Evolutionary conservation across 2,329 filamentous ascomycete genomes (phyloP).

Genomic region (Dactylellina leptospora): DNA sequence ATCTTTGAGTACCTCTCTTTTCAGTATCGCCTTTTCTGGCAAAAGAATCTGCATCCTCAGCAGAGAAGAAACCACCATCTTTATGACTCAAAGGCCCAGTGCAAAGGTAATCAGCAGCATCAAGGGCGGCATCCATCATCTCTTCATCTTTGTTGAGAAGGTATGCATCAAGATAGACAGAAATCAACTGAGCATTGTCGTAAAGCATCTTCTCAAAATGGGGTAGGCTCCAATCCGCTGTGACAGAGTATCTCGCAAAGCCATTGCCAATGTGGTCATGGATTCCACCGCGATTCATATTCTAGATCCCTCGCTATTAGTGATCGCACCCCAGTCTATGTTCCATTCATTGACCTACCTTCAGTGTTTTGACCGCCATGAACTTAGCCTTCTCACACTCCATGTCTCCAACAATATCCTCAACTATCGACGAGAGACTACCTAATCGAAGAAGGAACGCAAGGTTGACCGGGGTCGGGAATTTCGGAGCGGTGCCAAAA

Average conservation of each 20-base stretch:
- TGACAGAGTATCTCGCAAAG: constrained; percentile 86
- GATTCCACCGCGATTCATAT: constrained; percentile 77
- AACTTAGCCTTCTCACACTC: constrained; percentile 77
- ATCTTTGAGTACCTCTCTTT: constrained; percentile 66
- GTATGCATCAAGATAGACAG: constrained; percentile 87
- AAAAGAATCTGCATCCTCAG: constrained; percentile 88
- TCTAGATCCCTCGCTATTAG: constrained; percentile 60
- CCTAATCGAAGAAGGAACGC: constrained; percentile 80
- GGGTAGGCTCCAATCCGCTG: constrained; percentile 88
- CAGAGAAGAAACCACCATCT: constrained; percentile 81
- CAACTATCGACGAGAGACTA: constrained; percentile 75
- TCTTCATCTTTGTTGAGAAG: constrained; percentile 73
- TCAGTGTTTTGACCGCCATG: constrained; percentile 83
- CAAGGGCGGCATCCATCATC: constrained; percentile 78
- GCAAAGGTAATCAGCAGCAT: constrained; percentile 86
- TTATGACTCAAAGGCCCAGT: constrained; percentile 65
- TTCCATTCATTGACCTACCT: constrained; percentile 40
- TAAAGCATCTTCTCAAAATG: constrained; percentile 98
- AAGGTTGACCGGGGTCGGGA: constrained; percentile 85
- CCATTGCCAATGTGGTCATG: constrained; percentile 80
- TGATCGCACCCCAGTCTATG: not conserved
- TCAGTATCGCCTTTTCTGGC: constrained; percentile 78
- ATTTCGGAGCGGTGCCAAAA: constrained; percentile 83
- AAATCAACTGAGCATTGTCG: constrained; percentile 86
- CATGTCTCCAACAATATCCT: constrained; percentile 84